Base-by-base conservation (phyloP, 257 asterid genomes). In the Perilla frutescens region DNA sequence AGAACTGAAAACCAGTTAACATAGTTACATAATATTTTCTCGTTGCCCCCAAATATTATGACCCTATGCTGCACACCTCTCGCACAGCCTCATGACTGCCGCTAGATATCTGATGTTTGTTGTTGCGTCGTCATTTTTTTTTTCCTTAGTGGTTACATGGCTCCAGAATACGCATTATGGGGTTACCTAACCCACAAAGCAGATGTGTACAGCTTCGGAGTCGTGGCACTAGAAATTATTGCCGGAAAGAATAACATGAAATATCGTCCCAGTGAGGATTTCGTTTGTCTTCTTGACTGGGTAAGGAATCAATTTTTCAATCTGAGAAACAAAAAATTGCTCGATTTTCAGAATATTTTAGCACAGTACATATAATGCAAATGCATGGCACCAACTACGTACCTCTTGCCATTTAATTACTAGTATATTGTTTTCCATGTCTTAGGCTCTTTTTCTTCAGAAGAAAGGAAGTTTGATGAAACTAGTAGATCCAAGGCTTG, bases 151-250 rank as follows among this genome's bases (percentile, higher is more conserved):
- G 96, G 96, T 15, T 89, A 87, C 56, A 89, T 89, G 90, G 96
- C 96, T 41, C 90, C 92, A 3, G 92, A 89, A 78, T 89, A 89
- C 72, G 96, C 92, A 13, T 45, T 89, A 6, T 86, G 93, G 91
- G 96, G 96, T 68, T 83, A 86, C 80, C 76, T 90, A 40, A 90
- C 96, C 10, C 70, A 81, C 58, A 90, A 87, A 83, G 93, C 82
- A 4, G 93, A 90, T 32, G 91, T 90, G 40, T 87, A 87, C 68
- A 87, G 93, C 75, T 90, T 90, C 58, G 96, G 96, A 5, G 77
- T 87, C 2, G 88, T 90, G 70, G 84, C 85, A 6, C 70, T 88
- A 48, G 92, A 90, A 74, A 76, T 88, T 5, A 83, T 84, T 56
- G 82, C 92, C 43, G 92, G 94, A 58, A 90, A 77, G 76, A 86